These are phyloP conservation scores for Schizothecium vesticola DNA, from an alignment of 495 filamentous ascomycete species.

Conservation along the genomic window DNA sequence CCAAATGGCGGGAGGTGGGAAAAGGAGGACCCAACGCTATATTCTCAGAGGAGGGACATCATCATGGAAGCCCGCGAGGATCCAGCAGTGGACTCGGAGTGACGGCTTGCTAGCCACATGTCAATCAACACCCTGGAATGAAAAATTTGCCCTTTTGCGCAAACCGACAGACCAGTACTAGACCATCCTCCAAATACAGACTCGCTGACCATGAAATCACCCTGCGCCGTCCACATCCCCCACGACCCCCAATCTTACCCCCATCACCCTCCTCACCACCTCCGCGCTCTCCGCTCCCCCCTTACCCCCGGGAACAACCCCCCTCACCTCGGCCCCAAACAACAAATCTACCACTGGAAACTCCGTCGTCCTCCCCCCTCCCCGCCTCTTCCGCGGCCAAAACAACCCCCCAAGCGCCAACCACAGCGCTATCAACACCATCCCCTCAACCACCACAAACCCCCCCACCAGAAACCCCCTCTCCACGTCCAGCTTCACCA, in stretches of 20 bases:
- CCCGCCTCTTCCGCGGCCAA: neutral
- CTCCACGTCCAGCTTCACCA: neutral
- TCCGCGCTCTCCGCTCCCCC: neutral
- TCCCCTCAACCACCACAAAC: neutral
- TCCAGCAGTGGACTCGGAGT: neutral
- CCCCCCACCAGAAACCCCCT: neutral
- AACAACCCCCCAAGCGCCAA: neutral
- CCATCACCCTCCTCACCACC: neutral
- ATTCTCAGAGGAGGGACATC: constrained; percentile 21
- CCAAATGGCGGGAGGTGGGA: constrained; percentile 26
- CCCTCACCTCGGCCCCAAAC: neutral
- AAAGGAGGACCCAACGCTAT: constrained; percentile 18
- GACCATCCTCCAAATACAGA: too few relatives aligned
- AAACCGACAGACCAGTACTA: too few relatives aligned
- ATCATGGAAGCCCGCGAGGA: constrained; percentile 19
- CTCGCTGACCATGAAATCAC: too few relatives aligned
- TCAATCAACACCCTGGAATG: too few relatives aligned
- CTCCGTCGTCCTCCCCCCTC: neutral
- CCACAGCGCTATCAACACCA: neutral
- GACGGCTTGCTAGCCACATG: too few relatives aligned
- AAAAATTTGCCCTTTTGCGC: too few relatives aligned
- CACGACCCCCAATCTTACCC: neutral
- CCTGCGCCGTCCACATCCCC: too few relatives aligned
- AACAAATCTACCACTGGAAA: neutral
- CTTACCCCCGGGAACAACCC: neutral